phyloP scores from a whole-genome alignment of 805 yeast species.

The Candida montana region DNA sequence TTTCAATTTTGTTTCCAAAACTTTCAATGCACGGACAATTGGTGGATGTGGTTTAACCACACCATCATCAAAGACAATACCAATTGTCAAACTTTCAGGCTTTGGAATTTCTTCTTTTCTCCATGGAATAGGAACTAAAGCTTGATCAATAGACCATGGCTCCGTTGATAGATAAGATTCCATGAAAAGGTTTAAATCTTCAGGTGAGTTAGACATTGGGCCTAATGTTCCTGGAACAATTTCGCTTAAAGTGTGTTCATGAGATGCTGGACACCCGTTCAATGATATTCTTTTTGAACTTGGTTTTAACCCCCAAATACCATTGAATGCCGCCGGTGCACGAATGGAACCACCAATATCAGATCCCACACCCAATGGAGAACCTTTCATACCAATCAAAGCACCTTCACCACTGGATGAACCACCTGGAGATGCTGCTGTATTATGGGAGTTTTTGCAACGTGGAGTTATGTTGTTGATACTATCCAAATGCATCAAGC shows the following conservation, averaged over 20 bases:
- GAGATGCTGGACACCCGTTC: conserved; percentile 14
- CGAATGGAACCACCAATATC: conserved; percentile 73
- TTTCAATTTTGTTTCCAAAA: conserved; percentile 47
- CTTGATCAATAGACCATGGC: conserved; percentile 52
- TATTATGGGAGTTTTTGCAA: conserved; percentile 53
- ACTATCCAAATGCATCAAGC: conserved; percentile 65
- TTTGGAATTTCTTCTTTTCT: conserved; percentile 28
- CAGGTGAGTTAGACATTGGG: conserved; percentile 59
- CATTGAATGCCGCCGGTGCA: conserved; percentile 62
- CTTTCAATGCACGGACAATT: conserved; percentile 48
- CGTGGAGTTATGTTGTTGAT: conserved; percentile 55
- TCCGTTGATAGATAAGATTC: conserved; percentile 39
- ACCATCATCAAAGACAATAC: conserved; percentile 60
- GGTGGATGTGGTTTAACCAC: conserved; percentile 66
- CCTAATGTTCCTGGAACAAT: conserved; percentile 62
- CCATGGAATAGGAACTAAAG: conserved; percentile 36
- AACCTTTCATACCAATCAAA: conserved; percentile 50
- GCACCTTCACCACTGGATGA: conserved; percentile 74
- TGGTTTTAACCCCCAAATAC: conserved; percentile 60
- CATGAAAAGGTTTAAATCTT: conserved; percentile 69
- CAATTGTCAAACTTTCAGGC: conserved; percentile 48
- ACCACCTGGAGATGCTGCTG: conserved; percentile 61
- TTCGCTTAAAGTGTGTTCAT: conserved; percentile 32
- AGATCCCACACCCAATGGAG: conserved; percentile 60
- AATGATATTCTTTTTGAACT: conserved; percentile 48